phyloP scores from a whole-genome alignment of 306 rosid genomes.

The Cicer yamashitae region DNA sequence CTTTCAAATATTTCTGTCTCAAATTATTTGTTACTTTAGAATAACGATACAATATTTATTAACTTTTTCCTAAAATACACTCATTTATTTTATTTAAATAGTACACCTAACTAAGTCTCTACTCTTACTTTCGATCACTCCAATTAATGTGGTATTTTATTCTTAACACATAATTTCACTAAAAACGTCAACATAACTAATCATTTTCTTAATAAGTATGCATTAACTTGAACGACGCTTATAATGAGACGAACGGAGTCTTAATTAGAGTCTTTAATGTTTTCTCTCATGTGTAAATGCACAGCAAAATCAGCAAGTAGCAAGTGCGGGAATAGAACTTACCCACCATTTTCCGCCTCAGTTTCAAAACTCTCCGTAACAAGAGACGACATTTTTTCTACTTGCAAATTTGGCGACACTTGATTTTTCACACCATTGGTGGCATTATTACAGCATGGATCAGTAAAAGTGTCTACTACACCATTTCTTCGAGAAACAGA shows the following conservation, averaged over 20 bases:
- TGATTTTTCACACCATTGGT: slow-evolving; percentile 49
- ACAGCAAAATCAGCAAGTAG: slow-evolving; percentile 30
- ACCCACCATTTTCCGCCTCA: slow-evolving; percentile 65
- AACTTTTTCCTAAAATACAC: slow-evolving; percentile 1
- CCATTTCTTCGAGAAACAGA: slow-evolving; percentile 65
- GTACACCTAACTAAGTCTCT: neutral
- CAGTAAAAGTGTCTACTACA: slow-evolving; percentile 43
- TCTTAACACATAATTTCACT: neutral
- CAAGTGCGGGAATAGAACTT: slow-evolving; percentile 38
- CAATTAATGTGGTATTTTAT: neutral
- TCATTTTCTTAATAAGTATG: neutral
- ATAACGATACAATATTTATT: neutral
- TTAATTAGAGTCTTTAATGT: neutral
- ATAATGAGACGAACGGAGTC: neutral
- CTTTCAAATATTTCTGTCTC: neutral
- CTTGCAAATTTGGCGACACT: slow-evolving; percentile 49
- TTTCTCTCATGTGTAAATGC: slow-evolving; percentile 32
- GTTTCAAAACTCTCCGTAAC: slow-evolving; percentile 50
- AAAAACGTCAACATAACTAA: neutral
- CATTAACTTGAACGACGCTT: neutral
- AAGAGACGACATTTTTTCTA: slow-evolving; percentile 51
- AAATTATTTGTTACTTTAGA: neutral
- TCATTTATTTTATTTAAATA: neutral
- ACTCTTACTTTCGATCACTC: neutral
- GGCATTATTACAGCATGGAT: slow-evolving; percentile 49